Base-by-base conservation (phyloP, 331 rosid genomes). In the Saraca asoca region DNA sequence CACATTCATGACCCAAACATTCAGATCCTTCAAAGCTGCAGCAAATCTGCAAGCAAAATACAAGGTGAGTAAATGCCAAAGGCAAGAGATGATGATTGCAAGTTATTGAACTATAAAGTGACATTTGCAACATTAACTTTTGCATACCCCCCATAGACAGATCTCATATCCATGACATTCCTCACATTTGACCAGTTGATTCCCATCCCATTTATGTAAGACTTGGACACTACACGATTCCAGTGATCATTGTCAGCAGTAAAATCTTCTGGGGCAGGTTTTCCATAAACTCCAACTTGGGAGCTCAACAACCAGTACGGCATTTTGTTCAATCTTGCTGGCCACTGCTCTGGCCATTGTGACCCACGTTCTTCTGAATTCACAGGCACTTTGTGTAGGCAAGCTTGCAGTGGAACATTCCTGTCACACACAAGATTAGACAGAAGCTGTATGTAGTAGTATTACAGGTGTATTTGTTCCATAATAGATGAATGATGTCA, bases 151-250 rank as follows among this genome's bases (percentile, higher is more conserved):
- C 98, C 98, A 62, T 94, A 94, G 34, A 90, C 79, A 35, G 98
- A 71, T 77, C 89, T 86, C 98, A 94, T 94, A 82, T 94, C 98
- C 98, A 94, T 90, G 78, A 78, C 98, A 79, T 90, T 94, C 77
- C 98, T 80, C 64, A 94, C 92, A 24, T 85, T 66, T 70, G 91
- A 72, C 98, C 97, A 94, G 72, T 88, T 64, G 54, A 94, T 87
- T 52, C 96, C 98, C 77, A 94, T 76, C 72, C 96, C 98, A 50
- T 57, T 73, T 24, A 88, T 78, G 72, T 94, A 94, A 59, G 98
- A 85, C 66, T 86, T 90, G 44, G 82, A 75, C 49, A 90, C 96
- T 10, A 88, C 87, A 7, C 82, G 91, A 62, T 77, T 81, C 99
- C 99, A 94, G 89, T 94, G 92, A 56, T 88, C 77, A 68, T 86